These are phyloP conservation scores for Scutellaria galericulata DNA, from an alignment of 257 asterid species.

Conservation along the genomic window DNA sequence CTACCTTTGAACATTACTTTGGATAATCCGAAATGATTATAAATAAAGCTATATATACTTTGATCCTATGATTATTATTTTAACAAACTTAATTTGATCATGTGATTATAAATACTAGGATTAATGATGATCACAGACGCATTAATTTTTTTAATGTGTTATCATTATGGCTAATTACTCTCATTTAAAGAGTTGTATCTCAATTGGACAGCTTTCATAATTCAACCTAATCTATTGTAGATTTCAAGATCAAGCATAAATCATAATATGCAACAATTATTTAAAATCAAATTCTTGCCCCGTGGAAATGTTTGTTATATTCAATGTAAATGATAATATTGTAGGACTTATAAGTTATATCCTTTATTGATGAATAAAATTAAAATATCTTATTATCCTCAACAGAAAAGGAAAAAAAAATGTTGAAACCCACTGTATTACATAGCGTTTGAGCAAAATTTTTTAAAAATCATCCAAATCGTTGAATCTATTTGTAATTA, in stretches of 20 bases:
- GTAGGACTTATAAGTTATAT: too few species aligned
- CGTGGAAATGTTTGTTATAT: too few species aligned
- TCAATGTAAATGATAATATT: too few species aligned
- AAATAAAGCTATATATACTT: neutral
- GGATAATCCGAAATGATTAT: conserved; percentile 30
- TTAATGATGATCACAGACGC: conserved; percentile 30
- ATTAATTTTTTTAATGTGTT: conserved; percentile 24
- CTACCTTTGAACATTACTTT: conserved; percentile 25
- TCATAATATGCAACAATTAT: too few species aligned
- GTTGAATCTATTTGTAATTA: too few species aligned
- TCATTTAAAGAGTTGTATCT: conserved; percentile 1
- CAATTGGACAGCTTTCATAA: neutral
- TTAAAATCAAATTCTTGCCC: too few species aligned
- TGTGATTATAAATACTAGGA: conserved; percentile 15
- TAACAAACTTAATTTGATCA: neutral
- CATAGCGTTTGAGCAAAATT: too few species aligned
- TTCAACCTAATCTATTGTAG: conserved; percentile 13
- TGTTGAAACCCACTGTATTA: too few species aligned
- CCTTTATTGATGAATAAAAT: too few species aligned
- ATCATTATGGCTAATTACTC: conserved; percentile 9
- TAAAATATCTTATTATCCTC: too few species aligned
- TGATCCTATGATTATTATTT: conserved; percentile 12
- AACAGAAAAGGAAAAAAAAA: too few species aligned
- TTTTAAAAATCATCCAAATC: too few species aligned
- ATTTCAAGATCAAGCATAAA: neutral